Conservation (phyloP, 2,329 filamentous ascomycete species). For the Penicillium sp. region DNA sequence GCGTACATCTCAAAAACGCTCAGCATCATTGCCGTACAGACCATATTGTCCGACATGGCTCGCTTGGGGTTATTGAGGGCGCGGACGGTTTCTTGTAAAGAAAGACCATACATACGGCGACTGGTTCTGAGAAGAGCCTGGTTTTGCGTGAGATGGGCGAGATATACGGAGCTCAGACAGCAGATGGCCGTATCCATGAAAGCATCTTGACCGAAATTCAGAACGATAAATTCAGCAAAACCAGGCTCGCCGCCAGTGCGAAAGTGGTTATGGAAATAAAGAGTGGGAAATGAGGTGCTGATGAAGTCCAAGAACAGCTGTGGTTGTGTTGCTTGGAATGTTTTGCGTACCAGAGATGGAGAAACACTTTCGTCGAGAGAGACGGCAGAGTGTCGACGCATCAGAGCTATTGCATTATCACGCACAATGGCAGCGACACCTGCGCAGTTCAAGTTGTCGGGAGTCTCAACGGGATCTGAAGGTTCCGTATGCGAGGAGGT, state of each 20-base stretch:
- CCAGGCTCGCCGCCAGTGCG: slow-evolving; percentile 26
- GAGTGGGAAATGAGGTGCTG: slow-evolving; percentile 31
- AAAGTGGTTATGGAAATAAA: slow-evolving; percentile 34
- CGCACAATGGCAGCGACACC: slow-evolving; percentile 24
- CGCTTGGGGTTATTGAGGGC: slow-evolving; percentile 31
- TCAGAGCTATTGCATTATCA: slow-evolving; percentile 30
- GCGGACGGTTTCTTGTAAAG: slow-evolving; percentile 35
- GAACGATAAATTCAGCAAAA: slow-evolving; percentile 28
- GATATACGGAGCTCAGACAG: slow-evolving; percentile 33
- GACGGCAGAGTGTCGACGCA: slow-evolving; percentile 25
- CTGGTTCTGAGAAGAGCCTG: slow-evolving; percentile 25
- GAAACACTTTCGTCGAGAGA: slow-evolving; percentile 26
- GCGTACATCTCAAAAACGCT: slow-evolving; percentile 47
- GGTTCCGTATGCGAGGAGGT: slow-evolving; percentile 4
- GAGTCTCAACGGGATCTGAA: background rate
- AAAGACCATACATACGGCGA: slow-evolving; percentile 37
- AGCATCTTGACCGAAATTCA: slow-evolving; percentile 26
- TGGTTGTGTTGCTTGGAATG: slow-evolving; percentile 25
- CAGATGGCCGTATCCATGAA: slow-evolving; percentile 32
- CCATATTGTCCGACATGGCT: slow-evolving; percentile 37
- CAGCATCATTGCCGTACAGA: slow-evolving; percentile 43
- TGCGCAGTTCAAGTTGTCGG: background rate
- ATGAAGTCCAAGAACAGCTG: slow-evolving; percentile 32
- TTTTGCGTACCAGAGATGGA: slow-evolving; percentile 27
- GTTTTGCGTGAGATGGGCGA: slow-evolving; percentile 30